phyloP scores from a whole-genome alignment of 805 yeast genomes.

The Lachancea quebecensis region DNA sequence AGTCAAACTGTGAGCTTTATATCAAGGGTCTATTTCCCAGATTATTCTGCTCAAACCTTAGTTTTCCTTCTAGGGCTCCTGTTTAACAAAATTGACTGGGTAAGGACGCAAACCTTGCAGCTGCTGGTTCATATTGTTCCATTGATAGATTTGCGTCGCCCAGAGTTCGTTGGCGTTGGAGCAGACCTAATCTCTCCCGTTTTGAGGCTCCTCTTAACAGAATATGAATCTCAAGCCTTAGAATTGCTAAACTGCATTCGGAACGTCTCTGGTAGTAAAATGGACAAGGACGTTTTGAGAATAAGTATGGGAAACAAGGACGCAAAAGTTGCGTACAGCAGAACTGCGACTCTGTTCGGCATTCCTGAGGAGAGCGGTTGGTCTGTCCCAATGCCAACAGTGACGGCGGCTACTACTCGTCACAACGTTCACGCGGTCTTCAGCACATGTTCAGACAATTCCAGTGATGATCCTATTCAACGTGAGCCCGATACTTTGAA shows the following conservation, averaged over 20 bases:
- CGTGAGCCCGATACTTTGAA: conserved; percentile 19
- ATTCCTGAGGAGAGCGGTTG: conserved; percentile 89
- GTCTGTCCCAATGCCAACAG: conserved; percentile 94
- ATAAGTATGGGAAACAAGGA: conserved; percentile 84
- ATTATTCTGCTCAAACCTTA: conserved; percentile 64
- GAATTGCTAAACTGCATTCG: conserved; percentile 84
- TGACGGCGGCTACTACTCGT: conserved; percentile 80
- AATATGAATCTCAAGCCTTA: conserved; percentile 80
- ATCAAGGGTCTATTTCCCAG: conserved; percentile 62
- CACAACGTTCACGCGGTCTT: conserved; percentile 94
- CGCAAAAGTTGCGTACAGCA: conserved; percentile 72
- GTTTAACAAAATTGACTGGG: conserved; percentile 71
- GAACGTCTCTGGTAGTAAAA: conserved; percentile 78
- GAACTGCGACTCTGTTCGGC: conserved; percentile 85
- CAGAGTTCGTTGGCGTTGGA: conserved; percentile 82
- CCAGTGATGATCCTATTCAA: conserved; percentile 13
- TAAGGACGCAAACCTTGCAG: conserved; percentile 72
- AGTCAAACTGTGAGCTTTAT: conserved; percentile 71
- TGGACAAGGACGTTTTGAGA: conserved; percentile 86
- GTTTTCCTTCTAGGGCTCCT: conserved; percentile 72
- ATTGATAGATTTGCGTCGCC: conserved; percentile 63
- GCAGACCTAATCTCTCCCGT: conserved; percentile 93
- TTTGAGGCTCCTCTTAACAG: conserved; percentile 70
- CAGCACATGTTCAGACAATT: conserved; percentile 57
- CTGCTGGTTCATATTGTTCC: conserved; percentile 70